Evolutionary conservation across 1,284 basidiomycete genomes (phyloP).

Genomic region (Limonomyces culmigenus): DNA sequence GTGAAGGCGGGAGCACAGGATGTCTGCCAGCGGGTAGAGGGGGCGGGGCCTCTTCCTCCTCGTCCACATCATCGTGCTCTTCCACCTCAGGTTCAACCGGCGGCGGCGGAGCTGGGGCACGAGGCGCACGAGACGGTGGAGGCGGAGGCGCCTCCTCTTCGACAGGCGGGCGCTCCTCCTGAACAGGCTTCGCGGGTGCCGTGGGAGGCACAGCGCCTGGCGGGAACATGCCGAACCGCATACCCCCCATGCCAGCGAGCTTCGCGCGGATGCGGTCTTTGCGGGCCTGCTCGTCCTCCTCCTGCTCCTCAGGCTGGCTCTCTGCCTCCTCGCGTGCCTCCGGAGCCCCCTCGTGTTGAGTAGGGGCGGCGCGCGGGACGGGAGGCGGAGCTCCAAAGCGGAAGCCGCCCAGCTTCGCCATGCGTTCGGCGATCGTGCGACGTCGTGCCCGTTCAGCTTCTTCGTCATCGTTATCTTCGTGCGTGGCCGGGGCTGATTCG

Average conservation of each 20-base stretch:
- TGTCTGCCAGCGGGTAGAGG: slow-evolving; percentile 20
- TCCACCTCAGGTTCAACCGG: slow-evolving; percentile 56
- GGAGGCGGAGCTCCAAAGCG: slow-evolving; percentile 39
- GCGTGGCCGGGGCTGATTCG: slow-evolving; percentile 4
- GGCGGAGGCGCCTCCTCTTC: not conserved
- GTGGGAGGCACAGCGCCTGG: no score
- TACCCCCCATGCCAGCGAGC: slow-evolving; percentile 56
- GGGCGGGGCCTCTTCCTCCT: slow-evolving; percentile 27
- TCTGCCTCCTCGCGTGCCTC: slow-evolving; percentile 6
- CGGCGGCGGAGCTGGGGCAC: slow-evolving; percentile 12
- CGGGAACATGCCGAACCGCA: slow-evolving; percentile 52
- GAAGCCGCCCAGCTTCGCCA: slow-evolving; percentile 64
- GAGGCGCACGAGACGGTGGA: not conserved
- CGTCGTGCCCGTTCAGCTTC: slow-evolving; percentile 34
- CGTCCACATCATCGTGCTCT: slow-evolving; percentile 31
- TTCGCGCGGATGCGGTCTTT: slow-evolving; percentile 54
- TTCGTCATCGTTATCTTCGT: slow-evolving; percentile 11
- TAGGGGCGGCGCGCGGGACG: slow-evolving; percentile 12
- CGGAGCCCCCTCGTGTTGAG: not conserved
- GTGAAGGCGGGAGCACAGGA: slow-evolving; percentile 12
- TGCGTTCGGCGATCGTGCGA: slow-evolving; percentile 58
- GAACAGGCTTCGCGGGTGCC: no score
- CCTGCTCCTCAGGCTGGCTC: slow-evolving; percentile 13
- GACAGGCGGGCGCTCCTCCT: slow-evolving; percentile 8
- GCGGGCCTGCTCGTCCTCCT: slow-evolving; percentile 49